These are phyloP conservation scores for Phytomonas sp. DNA, from an alignment of 208 protist genomes.

Conservation along the genomic window DNA sequence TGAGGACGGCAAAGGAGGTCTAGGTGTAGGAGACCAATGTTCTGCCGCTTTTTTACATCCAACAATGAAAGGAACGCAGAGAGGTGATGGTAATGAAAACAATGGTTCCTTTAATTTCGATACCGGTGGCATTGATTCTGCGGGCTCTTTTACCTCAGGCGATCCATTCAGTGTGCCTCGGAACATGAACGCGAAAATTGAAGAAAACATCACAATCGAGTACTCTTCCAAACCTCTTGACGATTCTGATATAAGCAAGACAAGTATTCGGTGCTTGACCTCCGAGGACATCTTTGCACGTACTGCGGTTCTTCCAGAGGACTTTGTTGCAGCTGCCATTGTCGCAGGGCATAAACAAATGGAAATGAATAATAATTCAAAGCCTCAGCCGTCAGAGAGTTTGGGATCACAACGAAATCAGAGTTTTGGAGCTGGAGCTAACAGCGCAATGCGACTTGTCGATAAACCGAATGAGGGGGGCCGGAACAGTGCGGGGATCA, in stretches of 20 bases:
- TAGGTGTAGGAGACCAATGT: not conserved
- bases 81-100: not conserved
- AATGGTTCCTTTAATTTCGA: not conserved
- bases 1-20: not conserved
- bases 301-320: constrained; percentile 33
- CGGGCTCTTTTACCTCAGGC: not conserved
- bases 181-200: not conserved
- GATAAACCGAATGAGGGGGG: not conserved
- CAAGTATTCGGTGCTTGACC: not conserved
- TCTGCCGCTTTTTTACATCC: not conserved
- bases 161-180: not conserved
- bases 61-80: not conserved
- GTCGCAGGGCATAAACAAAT: constrained; percentile 18
- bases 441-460: not conserved
- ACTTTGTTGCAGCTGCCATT: constrained; percentile 45
- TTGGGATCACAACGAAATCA: not conserved
- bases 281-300: constrained; percentile 24
- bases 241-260: not conserved
- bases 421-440: not conserved
- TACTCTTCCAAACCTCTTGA: not conserved
- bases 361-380: constrained; percentile 10
- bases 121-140: not conserved
- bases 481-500: not conserved
- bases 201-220: not conserved
- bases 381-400: not conserved